phyloP scores from a whole-genome alignment of 169 alveolate genomes.

The Cryptosporidium andersoni region DNA sequence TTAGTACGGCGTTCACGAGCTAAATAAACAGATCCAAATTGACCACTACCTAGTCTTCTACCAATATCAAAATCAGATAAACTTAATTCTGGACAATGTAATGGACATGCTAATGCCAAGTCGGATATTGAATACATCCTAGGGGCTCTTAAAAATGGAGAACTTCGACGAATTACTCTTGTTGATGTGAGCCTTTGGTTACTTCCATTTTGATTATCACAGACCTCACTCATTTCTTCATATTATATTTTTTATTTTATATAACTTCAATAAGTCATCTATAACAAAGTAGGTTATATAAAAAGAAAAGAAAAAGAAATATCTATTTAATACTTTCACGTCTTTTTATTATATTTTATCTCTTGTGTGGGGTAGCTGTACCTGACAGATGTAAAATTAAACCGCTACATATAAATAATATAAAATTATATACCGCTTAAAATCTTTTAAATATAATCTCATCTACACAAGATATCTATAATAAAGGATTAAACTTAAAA shows the following conservation, averaged over 20 bases:
- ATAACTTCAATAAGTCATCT: background rate
- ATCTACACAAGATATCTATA: no score
- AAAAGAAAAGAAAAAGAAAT: no score
- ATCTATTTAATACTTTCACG: no score
- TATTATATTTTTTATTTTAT: background rate
- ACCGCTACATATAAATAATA: no score
- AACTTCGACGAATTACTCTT: conserved; percentile 46
- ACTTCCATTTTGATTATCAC: conserved; percentile 13
- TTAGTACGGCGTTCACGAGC: conserved; percentile 85
- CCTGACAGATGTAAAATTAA: no score
- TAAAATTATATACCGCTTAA: no score
- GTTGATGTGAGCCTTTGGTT: conserved; percentile 55
- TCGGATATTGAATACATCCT: conserved; percentile 69
- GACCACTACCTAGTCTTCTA: conserved; percentile 85
- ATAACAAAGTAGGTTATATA: no score
- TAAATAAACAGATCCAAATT: conserved; percentile 86
- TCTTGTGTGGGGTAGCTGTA: no score
- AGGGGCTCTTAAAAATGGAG: conserved; percentile 67
- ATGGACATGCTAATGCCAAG: conserved; percentile 61
- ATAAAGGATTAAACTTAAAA: background rate
- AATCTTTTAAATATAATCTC: no score
- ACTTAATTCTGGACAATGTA: conserved; percentile 70
- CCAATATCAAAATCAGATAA: conserved; percentile 85
- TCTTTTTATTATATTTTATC: no score
- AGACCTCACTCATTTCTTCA: background rate